A percentile compares a stretch with the other conserved stretches of the same genome.
phyloP scores from a whole-genome alignment of 371 early-diverging fungal species.

The Thermomucor indicae-seudaticae region DNA sequence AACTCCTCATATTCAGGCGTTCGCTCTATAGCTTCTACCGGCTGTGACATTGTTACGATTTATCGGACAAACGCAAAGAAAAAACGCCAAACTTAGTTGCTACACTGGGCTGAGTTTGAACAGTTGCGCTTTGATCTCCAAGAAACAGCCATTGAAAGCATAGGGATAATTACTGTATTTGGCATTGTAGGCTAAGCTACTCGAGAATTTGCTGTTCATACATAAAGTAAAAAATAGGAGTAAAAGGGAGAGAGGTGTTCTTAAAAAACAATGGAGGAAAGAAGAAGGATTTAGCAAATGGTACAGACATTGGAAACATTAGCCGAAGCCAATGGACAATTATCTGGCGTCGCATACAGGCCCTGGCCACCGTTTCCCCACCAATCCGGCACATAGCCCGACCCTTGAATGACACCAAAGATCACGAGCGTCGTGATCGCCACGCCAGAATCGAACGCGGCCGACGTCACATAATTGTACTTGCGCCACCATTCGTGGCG shows the following conservation, averaged over 20 bases:
- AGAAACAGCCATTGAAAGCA: too few relatives aligned
- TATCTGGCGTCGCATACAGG: conserved; percentile 17
- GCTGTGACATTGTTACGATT: conserved; percentile 30
- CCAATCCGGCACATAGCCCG: conserved; percentile 23
- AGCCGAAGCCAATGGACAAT: conserved; percentile 25
- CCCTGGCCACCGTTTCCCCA: conserved; percentile 36
- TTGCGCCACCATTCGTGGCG: conserved; percentile 61
- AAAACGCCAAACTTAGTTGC: too few relatives aligned
- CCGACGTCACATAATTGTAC: conserved; percentile 72
- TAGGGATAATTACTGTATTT: too few relatives aligned
- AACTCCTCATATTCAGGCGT: conserved; percentile 72
- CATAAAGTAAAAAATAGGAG: too few relatives aligned
- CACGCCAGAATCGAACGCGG: conserved; percentile 68
- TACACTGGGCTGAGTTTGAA: too few relatives aligned
- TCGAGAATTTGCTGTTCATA: too few relatives aligned
- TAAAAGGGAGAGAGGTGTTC: too few relatives aligned
- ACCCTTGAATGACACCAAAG: conserved; percentile 33
- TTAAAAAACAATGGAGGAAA: too few relatives aligned
- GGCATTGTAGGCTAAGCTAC: too few relatives aligned
- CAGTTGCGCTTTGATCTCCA: too few relatives aligned
- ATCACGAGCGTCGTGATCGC: conserved; percentile 45
- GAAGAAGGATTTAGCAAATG: conserved; percentile 76
- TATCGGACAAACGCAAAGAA: too few relatives aligned
- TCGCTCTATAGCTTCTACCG: conserved; percentile 67
- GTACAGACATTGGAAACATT: conserved; percentile 49